A percentile compares a stretch with the other conserved stretches of the same genome.
These are phyloP conservation scores for Pyronema omphalodes DNA, from an alignment of 495 filamentous ascomycete genomes.

Conservation along the genomic window DNA sequence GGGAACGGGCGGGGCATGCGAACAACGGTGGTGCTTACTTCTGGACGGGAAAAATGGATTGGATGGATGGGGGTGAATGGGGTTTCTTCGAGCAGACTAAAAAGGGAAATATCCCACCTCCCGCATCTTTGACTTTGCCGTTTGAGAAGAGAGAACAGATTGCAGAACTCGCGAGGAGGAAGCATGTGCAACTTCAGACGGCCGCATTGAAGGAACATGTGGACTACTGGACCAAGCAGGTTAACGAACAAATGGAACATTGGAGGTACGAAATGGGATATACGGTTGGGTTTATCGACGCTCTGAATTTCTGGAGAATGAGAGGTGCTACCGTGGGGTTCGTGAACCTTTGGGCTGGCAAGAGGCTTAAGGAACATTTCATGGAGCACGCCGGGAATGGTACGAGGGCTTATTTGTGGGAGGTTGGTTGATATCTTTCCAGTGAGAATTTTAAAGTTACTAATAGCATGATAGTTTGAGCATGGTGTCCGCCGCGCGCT, in stretches of 20 bases:
- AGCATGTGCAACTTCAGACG: conserved; percentile 22
- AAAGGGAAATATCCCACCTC: conserved; percentile 26
- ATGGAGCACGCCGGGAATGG: neutral
- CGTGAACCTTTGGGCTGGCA: conserved; percentile 35
- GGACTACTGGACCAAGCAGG: conserved; percentile 29
- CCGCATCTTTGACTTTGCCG: conserved; percentile 23
- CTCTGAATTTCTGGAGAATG: conserved; percentile 30
- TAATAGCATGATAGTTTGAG: too few relatives aligned
- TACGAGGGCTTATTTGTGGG: neutral
- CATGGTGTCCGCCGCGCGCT: too few relatives aligned
- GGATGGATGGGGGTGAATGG: conserved; percentile 39
- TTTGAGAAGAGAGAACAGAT: conserved; percentile 23
- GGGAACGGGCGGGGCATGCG: conserved; percentile 17
- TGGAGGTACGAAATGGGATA: conserved; percentile 34
- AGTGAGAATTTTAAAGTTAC: too few relatives aligned
- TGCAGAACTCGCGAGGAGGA: conserved; percentile 20
- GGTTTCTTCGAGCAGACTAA: conserved; percentile 32
- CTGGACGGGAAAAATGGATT: conserved; percentile 38
- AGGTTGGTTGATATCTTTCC: neutral
- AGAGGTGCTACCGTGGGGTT: conserved; percentile 34
- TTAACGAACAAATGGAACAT: conserved; percentile 30
- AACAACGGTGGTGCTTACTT: conserved; percentile 33
- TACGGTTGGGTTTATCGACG: conserved; percentile 36
- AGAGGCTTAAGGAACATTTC: conserved; percentile 24
- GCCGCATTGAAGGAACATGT: conserved; percentile 25